Evolutionary conservation across 2,329 filamentous ascomycete species (phyloP).

Genomic region (Hypoxylon sp.): DNA sequence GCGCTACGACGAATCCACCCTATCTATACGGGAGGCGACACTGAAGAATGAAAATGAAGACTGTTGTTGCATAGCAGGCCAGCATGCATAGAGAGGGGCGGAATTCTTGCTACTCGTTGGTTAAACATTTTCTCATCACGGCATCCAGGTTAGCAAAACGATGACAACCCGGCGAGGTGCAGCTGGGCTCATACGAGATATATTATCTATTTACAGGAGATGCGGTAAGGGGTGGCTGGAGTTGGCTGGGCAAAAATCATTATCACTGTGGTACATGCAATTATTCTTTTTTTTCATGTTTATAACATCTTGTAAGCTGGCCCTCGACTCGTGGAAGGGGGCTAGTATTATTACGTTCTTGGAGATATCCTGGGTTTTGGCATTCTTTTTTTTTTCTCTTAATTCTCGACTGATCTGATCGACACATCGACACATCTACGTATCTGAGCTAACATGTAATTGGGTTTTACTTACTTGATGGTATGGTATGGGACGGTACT

Average conservation of each 20-base stretch:
- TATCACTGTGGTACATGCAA: constrained; percentile 20
- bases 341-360: constrained; percentile 33
- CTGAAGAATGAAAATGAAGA: constrained; percentile 36
- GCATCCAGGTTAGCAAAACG: constrained; percentile 43
- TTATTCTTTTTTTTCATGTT: constrained; percentile 39
- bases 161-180: constrained; percentile 34
- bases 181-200: constrained; percentile 27
- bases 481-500: constrained; percentile 15
- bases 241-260: constrained; percentile 43
- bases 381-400: constrained; percentile 13
- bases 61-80: constrained; percentile 39
- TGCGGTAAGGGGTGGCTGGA: constrained; percentile 34
- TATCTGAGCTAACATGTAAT: constrained; percentile 31
- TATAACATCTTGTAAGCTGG: constrained; percentile 39
- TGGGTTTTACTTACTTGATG: constrained; percentile 19
- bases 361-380: constrained; percentile 42
- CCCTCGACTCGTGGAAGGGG: constrained; percentile 6
- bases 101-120: constrained; percentile 30
- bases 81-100: constrained; percentile 32
- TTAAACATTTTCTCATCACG: constrained; percentile 35
- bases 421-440: constrained; percentile 15
- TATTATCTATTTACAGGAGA: constrained; percentile 38
- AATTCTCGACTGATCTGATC: constrained; percentile 18
- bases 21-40: constrained; percentile 17
- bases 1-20: constrained; percentile 25